A percentile compares a stretch with the other conserved stretches of the same genome.
Evolutionary conservation across 257 asterid species (phyloP).

Genomic region (Agastache rugosa): DNA sequence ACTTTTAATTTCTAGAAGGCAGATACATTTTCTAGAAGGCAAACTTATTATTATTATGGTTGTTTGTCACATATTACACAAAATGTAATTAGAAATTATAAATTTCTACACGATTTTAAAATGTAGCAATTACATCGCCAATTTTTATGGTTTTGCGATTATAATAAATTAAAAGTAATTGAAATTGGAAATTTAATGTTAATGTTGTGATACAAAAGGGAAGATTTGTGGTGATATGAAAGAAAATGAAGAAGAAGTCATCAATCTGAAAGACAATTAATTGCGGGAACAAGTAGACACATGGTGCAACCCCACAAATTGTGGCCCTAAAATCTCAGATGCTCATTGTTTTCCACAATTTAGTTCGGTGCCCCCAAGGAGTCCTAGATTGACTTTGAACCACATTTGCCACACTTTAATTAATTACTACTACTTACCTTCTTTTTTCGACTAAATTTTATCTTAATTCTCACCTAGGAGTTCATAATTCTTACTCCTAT

Average conservation of each 20-base stretch:
- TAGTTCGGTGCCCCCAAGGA: conserved; percentile 18
- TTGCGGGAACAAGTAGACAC: conserved; percentile 41
- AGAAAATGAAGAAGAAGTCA: background rate
- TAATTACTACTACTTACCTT: conserved; percentile 5
- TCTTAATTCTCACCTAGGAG: background rate
- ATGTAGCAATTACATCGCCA: too few species aligned
- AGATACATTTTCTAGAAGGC: too few species aligned
- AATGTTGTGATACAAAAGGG: too few species aligned
- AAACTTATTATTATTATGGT: too few species aligned
- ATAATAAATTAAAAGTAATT: too few species aligned
- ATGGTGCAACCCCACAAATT: conserved; percentile 37
- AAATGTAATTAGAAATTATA: too few species aligned
- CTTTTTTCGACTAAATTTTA: conserved; percentile 11
- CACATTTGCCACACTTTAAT: conserved; percentile 18
- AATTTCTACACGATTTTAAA: too few species aligned
- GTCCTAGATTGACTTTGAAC: conserved; percentile 35
- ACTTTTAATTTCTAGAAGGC: too few species aligned
- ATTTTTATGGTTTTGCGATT: too few species aligned
- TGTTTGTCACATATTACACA: too few species aligned
- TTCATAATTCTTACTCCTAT: background rate
- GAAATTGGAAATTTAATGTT: too few species aligned
- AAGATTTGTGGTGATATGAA: too few species aligned
- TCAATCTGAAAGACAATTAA: conserved; percentile 29
- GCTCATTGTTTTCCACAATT: conserved; percentile 42
- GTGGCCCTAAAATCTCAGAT: conserved; percentile 36